Evolutionary conservation across 192 early-diverging fungal genomes (phyloP).

Genomic region (Gryganskiella cystojenkinii): DNA sequence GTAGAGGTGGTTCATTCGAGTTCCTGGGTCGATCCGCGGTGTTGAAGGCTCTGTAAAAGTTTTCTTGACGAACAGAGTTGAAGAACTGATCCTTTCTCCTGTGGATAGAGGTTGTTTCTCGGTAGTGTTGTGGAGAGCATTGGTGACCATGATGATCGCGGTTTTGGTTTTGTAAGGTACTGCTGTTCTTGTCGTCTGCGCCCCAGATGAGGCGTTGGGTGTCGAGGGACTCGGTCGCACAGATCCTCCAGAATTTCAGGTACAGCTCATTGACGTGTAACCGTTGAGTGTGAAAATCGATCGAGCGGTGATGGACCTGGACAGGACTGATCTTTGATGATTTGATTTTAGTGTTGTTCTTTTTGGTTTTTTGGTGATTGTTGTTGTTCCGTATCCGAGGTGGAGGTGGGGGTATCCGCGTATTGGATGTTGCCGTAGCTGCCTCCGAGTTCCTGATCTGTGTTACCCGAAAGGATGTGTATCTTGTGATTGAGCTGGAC

Average conservation of each 20-base stretch:
- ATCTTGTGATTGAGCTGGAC: not conserved
- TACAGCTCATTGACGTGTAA: conserved; percentile 28
- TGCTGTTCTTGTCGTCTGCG: not conserved
- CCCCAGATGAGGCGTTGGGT: conserved; percentile 34
- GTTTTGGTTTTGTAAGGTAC: too few species aligned
- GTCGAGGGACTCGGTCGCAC: conserved; percentile 12
- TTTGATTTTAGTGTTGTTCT: not conserved
- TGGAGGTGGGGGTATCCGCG: not conserved
- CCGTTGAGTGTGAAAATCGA: conserved; percentile 13
- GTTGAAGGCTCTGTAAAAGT: conserved; percentile 32
- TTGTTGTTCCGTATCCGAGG: not conserved
- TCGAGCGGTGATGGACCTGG: conserved; percentile 12
- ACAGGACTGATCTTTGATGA: not conserved
- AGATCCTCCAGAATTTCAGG: conserved; percentile 44
- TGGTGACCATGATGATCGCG: not conserved
- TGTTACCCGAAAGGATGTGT: not conserved
- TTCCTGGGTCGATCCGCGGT: not conserved
- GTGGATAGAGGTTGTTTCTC: not conserved
- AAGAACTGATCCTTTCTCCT: too few species aligned
- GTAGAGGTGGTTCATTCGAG: not conserved
- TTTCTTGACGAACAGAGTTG: conserved; percentile 5
- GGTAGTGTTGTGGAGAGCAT: not conserved
- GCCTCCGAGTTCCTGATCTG: not conserved
- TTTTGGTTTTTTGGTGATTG: not conserved
- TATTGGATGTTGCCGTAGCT: not conserved